Conservation (phyloP, 148 eudicot genomes). For the Suaeda aralocaspica region DNA sequence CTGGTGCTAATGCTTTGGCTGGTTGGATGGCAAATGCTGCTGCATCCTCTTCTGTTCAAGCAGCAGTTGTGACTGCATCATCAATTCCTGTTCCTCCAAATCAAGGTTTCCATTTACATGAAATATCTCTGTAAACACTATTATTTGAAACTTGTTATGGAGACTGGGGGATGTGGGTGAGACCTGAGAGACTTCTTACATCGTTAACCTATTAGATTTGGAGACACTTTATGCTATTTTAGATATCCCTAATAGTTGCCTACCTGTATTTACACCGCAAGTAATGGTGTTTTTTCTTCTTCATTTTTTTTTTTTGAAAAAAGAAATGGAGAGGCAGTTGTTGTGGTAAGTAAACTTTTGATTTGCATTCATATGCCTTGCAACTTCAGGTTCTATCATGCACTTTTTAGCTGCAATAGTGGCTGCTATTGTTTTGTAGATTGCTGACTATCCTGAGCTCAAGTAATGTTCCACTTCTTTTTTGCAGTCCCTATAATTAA, state of each 20-base stretch:
- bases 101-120: conserved; percentile 52
- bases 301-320: not conserved
- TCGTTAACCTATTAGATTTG: not conserved
- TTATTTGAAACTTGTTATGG: conserved; percentile 8
- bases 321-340: not conserved
- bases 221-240: not conserved
- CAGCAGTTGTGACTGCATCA: conserved; percentile 87
- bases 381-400: not conserved
- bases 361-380: not conserved
- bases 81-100: conserved; percentile 66
- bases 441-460: not conserved
- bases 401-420: not conserved
- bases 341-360: not conserved
- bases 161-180: conserved; percentile 4
- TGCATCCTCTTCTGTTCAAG: conserved; percentile 84
- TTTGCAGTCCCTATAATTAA: conserved; percentile 54
- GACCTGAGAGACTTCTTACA: no score
- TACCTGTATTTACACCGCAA: not conserved
- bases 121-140: not conserved
- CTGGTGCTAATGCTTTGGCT: conserved; percentile 83
- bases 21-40: conserved; percentile 96
- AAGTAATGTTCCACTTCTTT: conserved; percentile 1
- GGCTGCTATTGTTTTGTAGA: not conserved
- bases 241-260: not conserved
- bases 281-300: not conserved